Conservation (phyloP, 805 yeast genomes). For the Lipomyces lipofer region DNA sequence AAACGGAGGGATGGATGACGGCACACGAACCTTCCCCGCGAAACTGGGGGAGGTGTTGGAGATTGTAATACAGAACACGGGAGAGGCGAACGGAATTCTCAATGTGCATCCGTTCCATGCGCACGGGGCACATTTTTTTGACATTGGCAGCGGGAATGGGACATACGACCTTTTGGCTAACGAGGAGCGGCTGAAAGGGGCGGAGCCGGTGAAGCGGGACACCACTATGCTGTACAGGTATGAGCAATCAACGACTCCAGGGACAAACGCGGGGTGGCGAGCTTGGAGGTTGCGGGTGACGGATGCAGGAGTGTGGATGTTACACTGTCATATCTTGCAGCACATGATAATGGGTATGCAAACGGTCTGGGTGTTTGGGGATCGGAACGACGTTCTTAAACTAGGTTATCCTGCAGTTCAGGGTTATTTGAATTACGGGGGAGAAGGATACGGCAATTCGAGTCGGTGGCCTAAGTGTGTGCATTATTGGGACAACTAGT, state of each 20-base stretch:
- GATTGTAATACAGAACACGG: not conserved
- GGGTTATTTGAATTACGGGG: not conserved
- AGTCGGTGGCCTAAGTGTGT: not conserved
- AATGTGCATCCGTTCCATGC: not conserved
- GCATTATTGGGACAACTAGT: not conserved
- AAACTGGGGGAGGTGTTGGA: constrained; percentile 1
- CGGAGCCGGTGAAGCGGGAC: not conserved
- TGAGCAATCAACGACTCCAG: not conserved
- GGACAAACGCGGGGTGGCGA: not conserved
- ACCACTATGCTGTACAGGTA: not conserved
- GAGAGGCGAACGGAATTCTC: not conserved
- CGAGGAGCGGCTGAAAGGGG: not conserved
- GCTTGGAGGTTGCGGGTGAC: constrained; percentile 1
- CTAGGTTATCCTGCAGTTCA: not conserved
- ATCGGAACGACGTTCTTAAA: not conserved
- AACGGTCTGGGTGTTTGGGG: not conserved
- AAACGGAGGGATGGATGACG: not conserved
- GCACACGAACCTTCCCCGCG: not conserved
- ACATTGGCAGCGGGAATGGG: not conserved
- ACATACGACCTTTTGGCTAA: not conserved
- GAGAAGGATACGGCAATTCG: not conserved
- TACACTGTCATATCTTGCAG: not conserved
- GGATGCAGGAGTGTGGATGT: not conserved
- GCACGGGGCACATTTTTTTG: not conserved
- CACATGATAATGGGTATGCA: not conserved